Conservation (phyloP, 1,284 basidiomycete species). For the Melampsora larici-populina region DNA sequence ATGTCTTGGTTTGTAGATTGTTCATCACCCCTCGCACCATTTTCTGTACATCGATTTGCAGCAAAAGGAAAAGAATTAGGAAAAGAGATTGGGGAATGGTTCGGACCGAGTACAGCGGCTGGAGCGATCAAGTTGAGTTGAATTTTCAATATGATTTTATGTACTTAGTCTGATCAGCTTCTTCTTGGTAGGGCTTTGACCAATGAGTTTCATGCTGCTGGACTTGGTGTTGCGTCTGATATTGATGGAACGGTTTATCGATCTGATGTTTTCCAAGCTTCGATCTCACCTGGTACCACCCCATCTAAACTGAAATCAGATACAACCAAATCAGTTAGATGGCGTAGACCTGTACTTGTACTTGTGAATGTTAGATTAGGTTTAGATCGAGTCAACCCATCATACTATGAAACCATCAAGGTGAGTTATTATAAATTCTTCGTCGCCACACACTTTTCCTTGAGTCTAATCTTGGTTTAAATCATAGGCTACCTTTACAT, state of each 20-base stretch:
- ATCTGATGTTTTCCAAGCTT: slow-evolving; percentile 28
- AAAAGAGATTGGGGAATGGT: slow-evolving; percentile 95
- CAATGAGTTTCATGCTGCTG: slow-evolving; percentile 73
- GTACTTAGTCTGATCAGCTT: too few species aligned
- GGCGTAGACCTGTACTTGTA: slow-evolving; percentile 80
- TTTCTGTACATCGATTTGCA: slow-evolving; percentile 94
- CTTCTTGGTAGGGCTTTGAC: slow-evolving; percentile 63
- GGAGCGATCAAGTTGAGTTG: slow-evolving; percentile 77
- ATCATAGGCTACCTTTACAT: slow-evolving; percentile 73
- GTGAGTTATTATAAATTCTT: slow-evolving; percentile 56
- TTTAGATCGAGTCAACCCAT: slow-evolving; percentile 86
- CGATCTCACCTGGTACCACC: background rate
- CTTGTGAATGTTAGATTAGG: slow-evolving; percentile 83
- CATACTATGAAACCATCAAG: slow-evolving; percentile 91
- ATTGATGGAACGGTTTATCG: slow-evolving; percentile 76
- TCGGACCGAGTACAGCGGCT: slow-evolving; percentile 92
- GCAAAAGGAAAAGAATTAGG: slow-evolving; percentile 82
- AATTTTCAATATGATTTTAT: too few species aligned
- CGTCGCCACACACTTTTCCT: background rate
- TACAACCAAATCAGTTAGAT: background rate
- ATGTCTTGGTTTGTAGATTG: slow-evolving; percentile 93
- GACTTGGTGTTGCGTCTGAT: slow-evolving; percentile 76
- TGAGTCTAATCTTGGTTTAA: background rate
- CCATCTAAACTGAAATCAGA: too few species aligned
- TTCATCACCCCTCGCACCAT: slow-evolving; percentile 80